Conservation (phyloP, 257 asterid genomes). For the Lantana camara region DNA sequence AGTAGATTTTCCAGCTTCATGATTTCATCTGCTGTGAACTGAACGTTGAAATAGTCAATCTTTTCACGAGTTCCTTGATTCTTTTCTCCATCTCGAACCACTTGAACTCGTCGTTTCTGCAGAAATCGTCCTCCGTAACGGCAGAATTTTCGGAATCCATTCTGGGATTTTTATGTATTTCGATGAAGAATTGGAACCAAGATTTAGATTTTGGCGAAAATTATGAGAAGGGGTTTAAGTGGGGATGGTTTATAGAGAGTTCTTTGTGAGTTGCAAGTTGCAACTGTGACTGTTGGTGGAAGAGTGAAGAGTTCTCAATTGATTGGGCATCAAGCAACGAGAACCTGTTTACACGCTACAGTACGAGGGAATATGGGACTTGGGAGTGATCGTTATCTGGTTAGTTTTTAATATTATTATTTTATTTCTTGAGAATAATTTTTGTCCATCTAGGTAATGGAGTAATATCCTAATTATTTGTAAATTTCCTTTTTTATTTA, state of each 20-base stretch:
- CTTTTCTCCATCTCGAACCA: conserved; percentile 28
- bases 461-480: too few relatives aligned
- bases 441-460: too few relatives aligned
- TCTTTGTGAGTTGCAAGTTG: not conserved
- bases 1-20: conserved; percentile 7
- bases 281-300: not conserved
- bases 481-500: too few relatives aligned
- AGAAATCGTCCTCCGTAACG: not conserved
- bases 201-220: not conserved
- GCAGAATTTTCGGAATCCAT: not conserved
- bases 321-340: conserved; percentile 32
- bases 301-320: not conserved
- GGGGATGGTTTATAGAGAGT: not conserved
- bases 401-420: not conserved
- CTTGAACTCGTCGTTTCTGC: not conserved
- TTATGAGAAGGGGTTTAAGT: not conserved
- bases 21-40: conserved; percentile 22
- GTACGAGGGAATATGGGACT: not conserved
- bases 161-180: not conserved
- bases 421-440: too few relatives aligned
- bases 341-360: not conserved
- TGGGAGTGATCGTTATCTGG: not conserved
- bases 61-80: conserved; percentile 17
- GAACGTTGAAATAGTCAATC: conserved; percentile 18
- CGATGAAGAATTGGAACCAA: not conserved